Evolutionary conservation across 768 basidiomycete species (phyloP).

Genomic region (Glaciozyma martinii): DNA sequence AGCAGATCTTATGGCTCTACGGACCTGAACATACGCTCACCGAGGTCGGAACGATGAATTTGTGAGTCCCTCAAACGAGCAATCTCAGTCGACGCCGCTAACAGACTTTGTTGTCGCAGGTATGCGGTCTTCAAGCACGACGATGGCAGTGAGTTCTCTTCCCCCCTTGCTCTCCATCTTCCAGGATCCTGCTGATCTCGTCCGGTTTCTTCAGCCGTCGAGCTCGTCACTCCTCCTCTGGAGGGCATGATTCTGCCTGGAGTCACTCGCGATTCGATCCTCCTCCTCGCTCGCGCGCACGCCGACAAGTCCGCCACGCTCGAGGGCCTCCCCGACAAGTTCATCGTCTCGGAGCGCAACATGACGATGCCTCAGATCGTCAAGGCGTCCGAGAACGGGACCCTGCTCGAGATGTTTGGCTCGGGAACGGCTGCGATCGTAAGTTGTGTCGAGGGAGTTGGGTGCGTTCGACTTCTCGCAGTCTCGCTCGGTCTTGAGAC

Average conservation of each 20-base stretch:
- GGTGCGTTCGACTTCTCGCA: slow-evolving; percentile 32
- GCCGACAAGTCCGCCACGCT: slow-evolving; percentile 38
- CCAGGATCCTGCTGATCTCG: background rate
- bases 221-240: slow-evolving; percentile 77
- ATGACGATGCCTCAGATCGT: slow-evolving; percentile 53
- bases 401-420: slow-evolving; percentile 73
- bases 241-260: slow-evolving; percentile 84
- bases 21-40: slow-evolving; percentile 38
- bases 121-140: slow-evolving; percentile 56
- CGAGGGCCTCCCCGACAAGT: slow-evolving; percentile 45
- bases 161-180: background rate
- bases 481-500: too few relatives aligned
- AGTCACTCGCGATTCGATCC: slow-evolving; percentile 69
- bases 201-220: slow-evolving; percentile 40
- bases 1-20: slow-evolving; percentile 68
- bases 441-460: slow-evolving; percentile 61
- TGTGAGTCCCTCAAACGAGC: too few relatives aligned
- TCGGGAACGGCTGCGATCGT: slow-evolving; percentile 72
- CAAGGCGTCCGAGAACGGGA: slow-evolving; percentile 48
- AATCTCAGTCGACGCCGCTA: too few relatives aligned
- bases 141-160: slow-evolving; percentile 42
- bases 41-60: slow-evolving; percentile 59
- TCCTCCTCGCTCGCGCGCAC: slow-evolving; percentile 61
- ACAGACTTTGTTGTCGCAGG: background rate
- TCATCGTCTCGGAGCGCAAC: slow-evolving; percentile 49